Conservation (phyloP, 2,329 filamentous ascomycete species). For the Nothophaeocryptopus gaeumannii region DNA sequence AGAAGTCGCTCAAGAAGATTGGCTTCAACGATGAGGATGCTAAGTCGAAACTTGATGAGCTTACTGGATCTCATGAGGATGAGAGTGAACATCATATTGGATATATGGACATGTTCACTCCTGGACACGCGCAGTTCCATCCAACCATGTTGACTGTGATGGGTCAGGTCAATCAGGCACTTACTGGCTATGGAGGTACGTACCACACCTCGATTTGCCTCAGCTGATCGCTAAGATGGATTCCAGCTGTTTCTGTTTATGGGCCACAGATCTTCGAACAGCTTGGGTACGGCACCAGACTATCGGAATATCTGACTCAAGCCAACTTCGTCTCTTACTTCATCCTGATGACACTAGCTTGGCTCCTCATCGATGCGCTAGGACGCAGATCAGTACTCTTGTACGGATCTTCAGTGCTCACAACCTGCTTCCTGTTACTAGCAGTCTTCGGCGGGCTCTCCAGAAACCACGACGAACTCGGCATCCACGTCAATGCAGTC, state of each 20-base stretch:
- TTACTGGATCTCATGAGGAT: slow-evolving; percentile 51
- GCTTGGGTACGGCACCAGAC: slow-evolving; percentile 52
- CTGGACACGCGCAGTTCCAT: slow-evolving; percentile 56
- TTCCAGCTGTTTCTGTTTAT: slow-evolving; percentile 58
- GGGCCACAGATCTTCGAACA: slow-evolving; percentile 63
- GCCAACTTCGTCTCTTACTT: slow-evolving; percentile 63
- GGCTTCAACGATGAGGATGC: slow-evolving; percentile 50
- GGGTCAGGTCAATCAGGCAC: slow-evolving; percentile 61
- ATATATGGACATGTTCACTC: slow-evolving; percentile 59
- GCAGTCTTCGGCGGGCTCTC: slow-evolving; percentile 52
- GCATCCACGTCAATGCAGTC: slow-evolving; percentile 42
- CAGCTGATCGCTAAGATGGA: not conserved
- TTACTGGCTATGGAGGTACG: slow-evolving; percentile 45
- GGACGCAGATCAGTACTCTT: slow-evolving; percentile 55
- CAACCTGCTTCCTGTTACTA: slow-evolving; percentile 51
- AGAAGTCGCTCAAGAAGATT: slow-evolving; percentile 48
- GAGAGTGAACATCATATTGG: slow-evolving; percentile 46
- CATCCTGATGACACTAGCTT: slow-evolving; percentile 59
- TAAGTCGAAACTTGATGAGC: slow-evolving; percentile 49
- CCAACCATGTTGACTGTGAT: slow-evolving; percentile 61
- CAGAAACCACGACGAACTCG: slow-evolving; percentile 37
- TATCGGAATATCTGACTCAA: slow-evolving; percentile 57
- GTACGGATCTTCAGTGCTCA: slow-evolving; percentile 51
- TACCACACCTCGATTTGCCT: not conserved
- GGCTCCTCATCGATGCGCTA: slow-evolving; percentile 57